Conservation (phyloP, 352 stramenopile species). For the Globisporangium iwayamae region DNA sequence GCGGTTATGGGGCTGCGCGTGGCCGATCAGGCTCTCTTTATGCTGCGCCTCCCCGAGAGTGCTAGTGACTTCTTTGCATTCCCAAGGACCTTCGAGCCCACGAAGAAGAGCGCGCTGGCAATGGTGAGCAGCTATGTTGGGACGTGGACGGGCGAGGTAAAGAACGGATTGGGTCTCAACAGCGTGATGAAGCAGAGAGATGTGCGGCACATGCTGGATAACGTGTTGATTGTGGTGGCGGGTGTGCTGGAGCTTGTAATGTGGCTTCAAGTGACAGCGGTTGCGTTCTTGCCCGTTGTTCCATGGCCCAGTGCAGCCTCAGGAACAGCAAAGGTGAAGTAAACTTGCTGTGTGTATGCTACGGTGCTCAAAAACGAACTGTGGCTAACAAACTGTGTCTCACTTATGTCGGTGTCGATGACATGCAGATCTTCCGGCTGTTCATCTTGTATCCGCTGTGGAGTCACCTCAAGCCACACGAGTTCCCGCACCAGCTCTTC, state of each 20-base stretch:
- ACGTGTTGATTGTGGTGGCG: slow-evolving; percentile 27
- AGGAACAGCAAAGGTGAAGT: slow-evolving; percentile 25
- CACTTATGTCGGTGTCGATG: neutral
- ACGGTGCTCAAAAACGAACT: neutral
- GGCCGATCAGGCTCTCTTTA: slow-evolving; percentile 17
- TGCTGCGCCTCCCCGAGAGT: slow-evolving; percentile 35
- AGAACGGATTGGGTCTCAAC: slow-evolving; percentile 17
- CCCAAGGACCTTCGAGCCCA: slow-evolving; percentile 15
- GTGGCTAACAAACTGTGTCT: neutral
- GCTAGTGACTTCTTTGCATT: slow-evolving; percentile 45
- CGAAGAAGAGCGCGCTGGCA: neutral
- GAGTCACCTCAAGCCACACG: slow-evolving; percentile 31
- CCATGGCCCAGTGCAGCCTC: slow-evolving; percentile 40
- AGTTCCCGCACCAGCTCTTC: slow-evolving; percentile 31
- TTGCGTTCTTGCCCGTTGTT: slow-evolving; percentile 48
- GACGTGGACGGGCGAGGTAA: slow-evolving; percentile 32
- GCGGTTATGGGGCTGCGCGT: slow-evolving; percentile 30
- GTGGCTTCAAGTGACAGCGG: slow-evolving; percentile 42
- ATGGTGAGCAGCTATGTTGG: slow-evolving; percentile 20
- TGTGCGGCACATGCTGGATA: slow-evolving; percentile 24
- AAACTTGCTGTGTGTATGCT: neutral
- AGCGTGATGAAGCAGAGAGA: slow-evolving; percentile 14
- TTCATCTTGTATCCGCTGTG: slow-evolving; percentile 48
- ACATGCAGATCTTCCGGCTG: slow-evolving; percentile 28
- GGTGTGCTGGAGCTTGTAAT: slow-evolving; percentile 40